These are phyloP conservation scores for Saccharomycopsis guyanensis DNA, from an alignment of 805 yeast genomes.

Conservation along the genomic window DNA sequence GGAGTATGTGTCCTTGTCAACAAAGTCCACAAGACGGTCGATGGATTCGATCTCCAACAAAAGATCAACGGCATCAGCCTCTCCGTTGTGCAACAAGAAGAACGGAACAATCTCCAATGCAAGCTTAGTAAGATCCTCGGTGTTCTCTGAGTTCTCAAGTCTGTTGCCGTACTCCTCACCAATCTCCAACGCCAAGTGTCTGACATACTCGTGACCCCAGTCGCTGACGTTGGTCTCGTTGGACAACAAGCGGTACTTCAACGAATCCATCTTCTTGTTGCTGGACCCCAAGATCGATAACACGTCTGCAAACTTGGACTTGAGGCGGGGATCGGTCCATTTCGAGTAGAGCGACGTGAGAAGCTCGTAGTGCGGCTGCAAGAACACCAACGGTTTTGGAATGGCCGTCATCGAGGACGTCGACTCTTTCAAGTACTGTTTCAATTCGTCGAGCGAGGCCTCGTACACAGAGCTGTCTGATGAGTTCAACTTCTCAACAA, in stretches of 20 bases:
- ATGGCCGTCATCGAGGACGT: slow-evolving; percentile 99
- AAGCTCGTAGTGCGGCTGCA: slow-evolving; percentile 77
- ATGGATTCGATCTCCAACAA: slow-evolving; percentile 83
- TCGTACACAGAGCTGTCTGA: slow-evolving; percentile 37
- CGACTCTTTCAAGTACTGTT: slow-evolving; percentile 75
- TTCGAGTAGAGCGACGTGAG: slow-evolving; percentile 56
- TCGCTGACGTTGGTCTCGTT: slow-evolving; percentile 52
- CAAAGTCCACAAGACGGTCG: slow-evolving; percentile 73
- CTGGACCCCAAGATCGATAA: slow-evolving; percentile 87
- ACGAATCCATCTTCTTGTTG: slow-evolving; percentile 68
- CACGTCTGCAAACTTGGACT: slow-evolving; percentile 70
- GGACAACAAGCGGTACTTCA: slow-evolving; percentile 68
- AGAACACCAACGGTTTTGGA: slow-evolving; percentile 94
- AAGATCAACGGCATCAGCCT: slow-evolving; percentile 95
- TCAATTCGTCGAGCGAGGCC: slow-evolving; percentile 61
- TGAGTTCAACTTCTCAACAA: slow-evolving; percentile 72
- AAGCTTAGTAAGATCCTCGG: slow-evolving; percentile 46
- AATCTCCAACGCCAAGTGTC: slow-evolving; percentile 91
- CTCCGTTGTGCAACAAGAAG: slow-evolving; percentile 91
- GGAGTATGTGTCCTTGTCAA: slow-evolving; percentile 74
- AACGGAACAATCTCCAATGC: slow-evolving; percentile 78
- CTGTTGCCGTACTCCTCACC: slow-evolving; percentile 74
- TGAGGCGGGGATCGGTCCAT: slow-evolving; percentile 49
- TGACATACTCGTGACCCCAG: slow-evolving; percentile 98
- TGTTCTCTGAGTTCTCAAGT: slow-evolving; percentile 30